These are phyloP conservation scores for Rhytidiadelphus loreus DNA, from an alignment of 225 moss, liverwort and hornwort genomes.

Conservation along the genomic window DNA sequence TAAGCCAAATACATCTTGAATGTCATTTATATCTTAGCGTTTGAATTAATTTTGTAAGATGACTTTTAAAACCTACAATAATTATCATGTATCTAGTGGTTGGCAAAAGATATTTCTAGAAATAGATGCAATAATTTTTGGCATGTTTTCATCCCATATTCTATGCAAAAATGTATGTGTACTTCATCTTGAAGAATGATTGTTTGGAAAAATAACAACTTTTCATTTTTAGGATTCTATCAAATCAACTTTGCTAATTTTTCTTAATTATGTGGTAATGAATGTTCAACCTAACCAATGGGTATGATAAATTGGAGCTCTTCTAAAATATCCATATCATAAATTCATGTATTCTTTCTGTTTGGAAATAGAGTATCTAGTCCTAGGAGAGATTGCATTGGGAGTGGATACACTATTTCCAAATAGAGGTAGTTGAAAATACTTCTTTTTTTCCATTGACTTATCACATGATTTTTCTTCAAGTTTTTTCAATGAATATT, in stretches of 20 bases:
- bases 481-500: neutral
- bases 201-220: neutral
- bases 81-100: neutral
- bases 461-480: neutral
- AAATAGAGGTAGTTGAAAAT: neutral
- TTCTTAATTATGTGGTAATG: no score
- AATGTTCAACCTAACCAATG: neutral
- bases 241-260: neutral
- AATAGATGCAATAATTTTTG: neutral
- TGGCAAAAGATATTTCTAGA: neutral
- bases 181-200: neutral
- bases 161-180: neutral
- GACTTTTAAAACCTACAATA: no score
- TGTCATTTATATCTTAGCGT: neutral
- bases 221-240: neutral
- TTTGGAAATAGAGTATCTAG: no score
- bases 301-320: rapidly evolving
- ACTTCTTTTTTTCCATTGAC: no score
- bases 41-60: no score
- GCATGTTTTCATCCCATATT: neutral
- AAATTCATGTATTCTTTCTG: neutral
- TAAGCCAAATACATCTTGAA: no score
- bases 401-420: no score
- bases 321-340: neutral
- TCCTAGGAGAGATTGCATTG: no score